Base-by-base conservation (phyloP, 2,329 filamentous ascomycete genomes). In the Epichloe sp. region DNA sequence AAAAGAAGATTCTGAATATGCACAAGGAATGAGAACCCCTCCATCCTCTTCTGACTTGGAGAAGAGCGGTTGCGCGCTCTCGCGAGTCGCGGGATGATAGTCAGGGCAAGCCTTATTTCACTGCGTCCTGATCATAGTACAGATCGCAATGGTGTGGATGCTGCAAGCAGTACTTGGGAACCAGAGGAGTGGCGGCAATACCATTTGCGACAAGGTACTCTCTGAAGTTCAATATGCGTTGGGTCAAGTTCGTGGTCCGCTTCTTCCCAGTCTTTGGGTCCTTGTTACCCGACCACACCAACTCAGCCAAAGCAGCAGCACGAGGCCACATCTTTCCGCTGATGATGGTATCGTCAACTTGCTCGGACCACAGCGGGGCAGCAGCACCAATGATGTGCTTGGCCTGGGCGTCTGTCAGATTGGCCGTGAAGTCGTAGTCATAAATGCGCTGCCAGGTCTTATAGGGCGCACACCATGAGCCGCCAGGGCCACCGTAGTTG, bases 371-470 rank as follows among this genome's bases (percentile, higher is more conserved):
- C 3, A 79, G 66, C 0, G 75, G 73, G 0, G 75, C 69, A 38
- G 72, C 68, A 31, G 70, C 73, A n/a, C 76, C 76, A 19, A 77
- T 66, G 19, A 79, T 59, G 50, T 75, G 76, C 46, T 67, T 63
- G 38, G 70, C 69, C 56, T 79, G 68, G 0, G 60, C 55, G 0
- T 63, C 63, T 1, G 73, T 74, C 7, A 79, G 68, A 55, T 71
- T 72, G 44, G 61, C 54, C 0, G 74, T 74, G 59, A 79, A 78
- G 63, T 79, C 76, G 60, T 72, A 79, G 67, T 77, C 68, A 63
- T 79, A 79, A 63, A 79, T 78, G 47, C 76, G 75, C 60, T 79
- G 76, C 75, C 75, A 79, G 19, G 74, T 77, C 62, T 79, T 79
- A 68, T 78, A 79, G 0, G 76, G 76, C 0, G 70, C 72, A 58